Percentiles rank a stretch among this genome's conserved stretches.
Evolutionary conservation across 371 early-diverging fungal species (phyloP).

Genomic region (Saksenaea oblongispora): DNA sequence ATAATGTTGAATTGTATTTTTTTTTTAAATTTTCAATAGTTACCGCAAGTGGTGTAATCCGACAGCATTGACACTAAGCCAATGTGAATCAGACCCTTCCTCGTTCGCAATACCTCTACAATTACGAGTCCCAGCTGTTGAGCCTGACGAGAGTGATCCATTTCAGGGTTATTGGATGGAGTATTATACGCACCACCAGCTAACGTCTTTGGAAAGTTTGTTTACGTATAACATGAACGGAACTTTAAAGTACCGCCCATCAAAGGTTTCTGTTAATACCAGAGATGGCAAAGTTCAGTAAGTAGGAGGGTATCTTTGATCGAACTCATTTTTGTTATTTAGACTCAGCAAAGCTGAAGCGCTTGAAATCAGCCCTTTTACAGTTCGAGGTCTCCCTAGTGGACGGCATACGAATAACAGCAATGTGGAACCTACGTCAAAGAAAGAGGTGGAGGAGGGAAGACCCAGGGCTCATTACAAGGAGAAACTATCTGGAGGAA

Average conservation of each 20-base stretch:
- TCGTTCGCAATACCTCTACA: constrained; percentile 27
- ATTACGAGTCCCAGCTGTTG: constrained; percentile 24
- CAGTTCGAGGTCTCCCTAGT: constrained; percentile 28
- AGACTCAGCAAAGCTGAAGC: constrained; percentile 38
- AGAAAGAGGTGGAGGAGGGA: constrained; percentile 24
- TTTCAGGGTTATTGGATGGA: constrained; percentile 74
- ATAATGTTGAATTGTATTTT: neutral
- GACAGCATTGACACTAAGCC: constrained; percentile 39
- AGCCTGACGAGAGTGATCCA: constrained; percentile 41
- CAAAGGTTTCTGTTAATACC: constrained; percentile 24
- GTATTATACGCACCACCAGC: constrained; percentile 72
- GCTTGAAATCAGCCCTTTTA: constrained; percentile 54
- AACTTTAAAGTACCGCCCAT: constrained; percentile 63
- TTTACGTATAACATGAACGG: constrained; percentile 89
- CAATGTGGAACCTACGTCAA: neutral
- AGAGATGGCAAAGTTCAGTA: constrained; percentile 28
- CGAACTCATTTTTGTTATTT: neutral
- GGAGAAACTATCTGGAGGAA: constrained; percentile 34
- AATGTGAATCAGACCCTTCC: constrained; percentile 19
- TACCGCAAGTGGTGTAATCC: constrained; percentile 68
- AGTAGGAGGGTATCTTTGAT: neutral
- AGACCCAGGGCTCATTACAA: constrained; percentile 13
- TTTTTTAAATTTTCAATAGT: constrained; percentile 23
- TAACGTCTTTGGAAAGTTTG: constrained; percentile 72
- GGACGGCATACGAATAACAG: constrained; percentile 7